These are phyloP conservation scores for Aureobasidium sp. DNA, from an alignment of 2,329 filamentous ascomycete species.

Conservation along the genomic window DNA sequence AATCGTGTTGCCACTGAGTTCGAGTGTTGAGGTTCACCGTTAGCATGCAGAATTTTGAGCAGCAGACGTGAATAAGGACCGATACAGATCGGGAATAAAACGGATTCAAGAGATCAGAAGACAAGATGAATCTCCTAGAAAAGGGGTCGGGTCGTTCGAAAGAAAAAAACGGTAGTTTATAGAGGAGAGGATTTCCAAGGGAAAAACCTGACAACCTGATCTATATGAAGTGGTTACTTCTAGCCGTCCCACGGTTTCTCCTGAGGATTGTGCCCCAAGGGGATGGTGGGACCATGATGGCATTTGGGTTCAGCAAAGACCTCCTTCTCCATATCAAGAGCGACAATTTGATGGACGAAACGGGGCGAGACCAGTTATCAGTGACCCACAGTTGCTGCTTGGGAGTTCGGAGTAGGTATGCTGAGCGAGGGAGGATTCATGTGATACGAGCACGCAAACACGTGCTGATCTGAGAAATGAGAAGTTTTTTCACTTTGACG, in stretches of 20 bases:
- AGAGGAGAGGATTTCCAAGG: neutral
- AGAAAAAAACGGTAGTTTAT: neutral
- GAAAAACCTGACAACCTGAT: neutral
- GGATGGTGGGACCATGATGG: constrained; percentile 17
- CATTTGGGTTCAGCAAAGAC: constrained; percentile 7
- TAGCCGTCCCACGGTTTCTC: constrained; percentile 11
- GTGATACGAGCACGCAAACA: too few relatives aligned
- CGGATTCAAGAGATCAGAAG: neutral
- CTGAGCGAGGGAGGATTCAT: too few relatives aligned
- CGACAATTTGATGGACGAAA: neutral
- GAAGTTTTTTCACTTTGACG: neutral
- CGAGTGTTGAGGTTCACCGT: constrained; percentile 7
- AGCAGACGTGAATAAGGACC: constrained; percentile 6
- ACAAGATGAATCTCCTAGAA: neutral
- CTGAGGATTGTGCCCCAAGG: constrained; percentile 15
- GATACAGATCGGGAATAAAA: constrained; percentile 6
- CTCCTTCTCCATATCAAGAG: constrained; percentile 10
- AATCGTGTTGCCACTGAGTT: constrained; percentile 1
- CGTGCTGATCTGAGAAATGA: too few relatives aligned
- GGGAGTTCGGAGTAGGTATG: neutral
- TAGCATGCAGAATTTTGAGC: constrained; percentile 1
- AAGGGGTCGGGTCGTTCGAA: neutral
- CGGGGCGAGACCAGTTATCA: neutral
- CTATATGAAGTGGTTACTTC: neutral
- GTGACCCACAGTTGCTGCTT: constrained; percentile 11